Conservation (phyloP, 2,329 filamentous ascomycete species). For the Talaromyces sp. region DNA sequence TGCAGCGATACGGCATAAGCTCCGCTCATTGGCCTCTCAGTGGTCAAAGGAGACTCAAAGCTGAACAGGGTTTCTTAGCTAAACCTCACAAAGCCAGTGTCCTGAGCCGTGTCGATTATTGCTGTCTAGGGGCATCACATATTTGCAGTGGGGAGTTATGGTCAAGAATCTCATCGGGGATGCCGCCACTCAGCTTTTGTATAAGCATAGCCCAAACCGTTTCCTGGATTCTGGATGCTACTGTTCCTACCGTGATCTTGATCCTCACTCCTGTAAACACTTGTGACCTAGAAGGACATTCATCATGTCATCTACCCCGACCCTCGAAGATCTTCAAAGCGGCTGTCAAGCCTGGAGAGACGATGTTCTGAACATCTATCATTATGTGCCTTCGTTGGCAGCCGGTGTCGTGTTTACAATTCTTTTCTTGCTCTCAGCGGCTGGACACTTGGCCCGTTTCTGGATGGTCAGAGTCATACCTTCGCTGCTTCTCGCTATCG, state of each 20-base stretch:
- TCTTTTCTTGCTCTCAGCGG: background rate
- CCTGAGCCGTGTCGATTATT: background rate
- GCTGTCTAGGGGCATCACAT: background rate
- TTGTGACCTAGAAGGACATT: background rate
- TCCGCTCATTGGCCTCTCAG: background rate
- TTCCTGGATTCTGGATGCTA: background rate
- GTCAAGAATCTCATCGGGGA: background rate
- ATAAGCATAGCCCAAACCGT: background rate
- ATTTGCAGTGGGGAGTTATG: background rate
- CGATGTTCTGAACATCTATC: background rate
- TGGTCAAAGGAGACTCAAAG: background rate
- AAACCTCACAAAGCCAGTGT: background rate
- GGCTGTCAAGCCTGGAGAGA: background rate
- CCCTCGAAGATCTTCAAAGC: background rate
- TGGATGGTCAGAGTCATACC: background rate
- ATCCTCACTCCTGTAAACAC: background rate
- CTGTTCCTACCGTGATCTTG: background rate
- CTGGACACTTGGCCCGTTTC: background rate
- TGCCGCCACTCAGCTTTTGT: background rate
- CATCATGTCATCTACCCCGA: background rate
- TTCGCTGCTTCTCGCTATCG: background rate
- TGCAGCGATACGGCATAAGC: background rate
- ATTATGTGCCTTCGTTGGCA: slow-evolving; percentile 1
- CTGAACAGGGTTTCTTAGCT: background rate
- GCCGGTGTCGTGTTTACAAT: background rate